Percentiles rank a stretch among this genome's conserved stretches.
Conservation (phyloP, 805 yeast genomes). For the Wickerhamiella kurtzmanii region DNA sequence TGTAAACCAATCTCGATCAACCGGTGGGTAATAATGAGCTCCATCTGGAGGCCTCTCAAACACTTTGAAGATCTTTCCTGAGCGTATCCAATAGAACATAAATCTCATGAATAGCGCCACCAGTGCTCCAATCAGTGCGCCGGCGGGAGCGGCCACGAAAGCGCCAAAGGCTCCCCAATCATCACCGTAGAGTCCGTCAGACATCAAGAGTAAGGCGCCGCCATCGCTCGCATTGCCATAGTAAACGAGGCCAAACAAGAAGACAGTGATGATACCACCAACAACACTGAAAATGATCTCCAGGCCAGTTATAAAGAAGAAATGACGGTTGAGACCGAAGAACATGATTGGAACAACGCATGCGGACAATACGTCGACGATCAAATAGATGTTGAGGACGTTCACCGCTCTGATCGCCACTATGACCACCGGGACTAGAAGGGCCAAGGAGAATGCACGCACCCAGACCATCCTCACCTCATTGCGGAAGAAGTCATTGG, state of each 20-base stretch:
- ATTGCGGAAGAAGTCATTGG: constrained; percentile 80
- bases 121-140: constrained; percentile 19
- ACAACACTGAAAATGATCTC: constrained; percentile 75
- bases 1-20: not conserved
- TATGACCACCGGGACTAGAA: constrained; percentile 72
- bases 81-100: not conserved
- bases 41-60: not conserved
- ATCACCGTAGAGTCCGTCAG: constrained; percentile 50
- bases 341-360: constrained; percentile 73
- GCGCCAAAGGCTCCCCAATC: constrained; percentile 96
- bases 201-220: constrained; percentile 51
- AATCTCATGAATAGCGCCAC: not conserved
- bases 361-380: constrained; percentile 79
- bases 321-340: constrained; percentile 53
- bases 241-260: constrained; percentile 71
- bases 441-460: constrained; percentile 52
- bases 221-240: constrained; percentile 55
- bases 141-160: constrained; percentile 76
- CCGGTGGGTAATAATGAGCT: not conserved
- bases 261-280: constrained; percentile 66
- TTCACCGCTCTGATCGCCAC: constrained; percentile 74
- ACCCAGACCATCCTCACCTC: constrained; percentile 50
- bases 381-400: constrained; percentile 71
- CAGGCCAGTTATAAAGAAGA: constrained; percentile 59
- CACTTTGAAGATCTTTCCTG: not conserved